phyloP scores from a whole-genome alignment of 2,329 filamentous ascomycete species.

The Sarocladium strictum region DNA sequence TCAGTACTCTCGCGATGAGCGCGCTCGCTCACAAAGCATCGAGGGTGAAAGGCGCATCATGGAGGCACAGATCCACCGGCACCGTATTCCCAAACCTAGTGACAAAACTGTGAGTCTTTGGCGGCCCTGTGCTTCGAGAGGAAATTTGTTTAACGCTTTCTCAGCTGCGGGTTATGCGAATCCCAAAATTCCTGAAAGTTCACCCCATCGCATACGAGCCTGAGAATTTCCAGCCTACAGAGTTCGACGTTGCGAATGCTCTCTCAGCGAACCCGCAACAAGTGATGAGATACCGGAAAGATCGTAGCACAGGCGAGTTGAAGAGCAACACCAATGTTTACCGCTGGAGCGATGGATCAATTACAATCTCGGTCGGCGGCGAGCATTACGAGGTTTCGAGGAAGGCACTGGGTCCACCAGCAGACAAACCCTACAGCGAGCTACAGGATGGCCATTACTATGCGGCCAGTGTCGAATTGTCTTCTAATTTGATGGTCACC shows the following conservation, averaged over 20 bases:
- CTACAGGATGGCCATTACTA: slow-evolving; percentile 71
- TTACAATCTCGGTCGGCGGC: slow-evolving; percentile 68
- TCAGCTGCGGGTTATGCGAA: slow-evolving; percentile 62
- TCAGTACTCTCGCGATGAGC: not conserved
- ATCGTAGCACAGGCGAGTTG: slow-evolving; percentile 58
- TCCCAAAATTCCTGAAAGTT: slow-evolving; percentile 68
- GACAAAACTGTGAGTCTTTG: slow-evolving; percentile 31
- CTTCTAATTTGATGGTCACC: slow-evolving; percentile 62
- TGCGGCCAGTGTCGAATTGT: slow-evolving; percentile 64
- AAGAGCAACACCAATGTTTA: slow-evolving; percentile 72
- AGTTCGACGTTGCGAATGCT: slow-evolving; percentile 48
- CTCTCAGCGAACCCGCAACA: slow-evolving; percentile 52
- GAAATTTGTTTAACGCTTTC: not conserved
- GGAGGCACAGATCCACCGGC: slow-evolving; percentile 60
- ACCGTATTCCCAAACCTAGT: slow-evolving; percentile 63
- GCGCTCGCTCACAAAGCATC: not conserved
- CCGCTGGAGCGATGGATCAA: slow-evolving; percentile 73
- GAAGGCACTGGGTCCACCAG: slow-evolving; percentile 61
- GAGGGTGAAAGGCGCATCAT: slow-evolving; percentile 39
- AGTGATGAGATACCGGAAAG: slow-evolving; percentile 63
- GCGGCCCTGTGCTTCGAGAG: too few relatives aligned
- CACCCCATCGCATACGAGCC: slow-evolving; percentile 60
- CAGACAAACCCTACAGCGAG: slow-evolving; percentile 55
- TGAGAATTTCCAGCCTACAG: slow-evolving; percentile 57
- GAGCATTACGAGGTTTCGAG: slow-evolving; percentile 70